A percentile compares a stretch with the other conserved stretches of the same genome.
phyloP scores from a whole-genome alignment of 2,329 filamentous ascomycete genomes.

The Neopestalotiopsis sp. region DNA sequence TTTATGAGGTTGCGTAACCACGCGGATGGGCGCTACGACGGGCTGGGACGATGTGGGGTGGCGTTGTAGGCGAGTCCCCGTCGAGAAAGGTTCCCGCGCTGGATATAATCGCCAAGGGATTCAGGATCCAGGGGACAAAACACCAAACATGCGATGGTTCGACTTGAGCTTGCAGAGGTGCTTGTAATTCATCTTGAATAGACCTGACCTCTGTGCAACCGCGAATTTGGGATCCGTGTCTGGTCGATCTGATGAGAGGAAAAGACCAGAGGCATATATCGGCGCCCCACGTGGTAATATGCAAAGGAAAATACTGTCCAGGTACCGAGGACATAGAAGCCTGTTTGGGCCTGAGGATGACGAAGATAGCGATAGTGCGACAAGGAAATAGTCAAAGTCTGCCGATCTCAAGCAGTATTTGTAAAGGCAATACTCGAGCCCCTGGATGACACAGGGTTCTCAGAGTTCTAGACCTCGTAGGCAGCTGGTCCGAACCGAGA shows the following conservation, averaged over 20 bases:
- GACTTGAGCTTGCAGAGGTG: neutral
- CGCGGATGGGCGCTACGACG: neutral
- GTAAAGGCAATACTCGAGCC: neutral
- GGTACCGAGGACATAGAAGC: neutral
- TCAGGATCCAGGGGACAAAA: neutral
- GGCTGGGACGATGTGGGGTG: neutral
- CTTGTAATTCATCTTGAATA: neutral
- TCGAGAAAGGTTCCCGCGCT: neutral
- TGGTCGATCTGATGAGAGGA: neutral
- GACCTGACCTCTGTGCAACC: neutral
- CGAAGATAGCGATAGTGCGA: conserved; percentile 1
- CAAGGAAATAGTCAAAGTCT: neutral
- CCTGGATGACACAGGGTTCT: neutral
- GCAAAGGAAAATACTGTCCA: neutral
- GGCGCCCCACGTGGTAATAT: neutral
- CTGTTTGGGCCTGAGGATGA: neutral
- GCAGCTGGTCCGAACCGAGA: conserved; percentile 2
- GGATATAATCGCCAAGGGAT: neutral
- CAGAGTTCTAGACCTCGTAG: neutral
- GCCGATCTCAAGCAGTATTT: neutral
- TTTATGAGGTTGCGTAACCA: neutral
- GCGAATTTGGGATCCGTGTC: too few relatives aligned
- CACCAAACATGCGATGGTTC: neutral
- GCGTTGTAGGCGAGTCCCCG: neutral
- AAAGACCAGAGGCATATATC: neutral